A percentile compares a stretch with the other conserved stretches of the same genome.
Conservation (phyloP, 2,329 filamentous ascomycete genomes). For the Fusarium chaquense region DNA sequence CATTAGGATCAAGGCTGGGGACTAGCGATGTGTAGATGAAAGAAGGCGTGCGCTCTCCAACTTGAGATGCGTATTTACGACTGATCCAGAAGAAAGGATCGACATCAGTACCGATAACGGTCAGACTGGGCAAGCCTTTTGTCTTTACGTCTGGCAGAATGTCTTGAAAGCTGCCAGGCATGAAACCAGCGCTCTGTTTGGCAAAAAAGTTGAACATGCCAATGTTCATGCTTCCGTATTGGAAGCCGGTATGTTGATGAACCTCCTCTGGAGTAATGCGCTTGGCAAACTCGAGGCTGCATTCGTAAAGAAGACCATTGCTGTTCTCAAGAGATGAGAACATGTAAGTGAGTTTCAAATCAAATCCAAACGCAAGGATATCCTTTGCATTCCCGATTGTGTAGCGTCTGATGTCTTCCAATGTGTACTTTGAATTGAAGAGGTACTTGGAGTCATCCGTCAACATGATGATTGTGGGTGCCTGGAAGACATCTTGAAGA, state of each 20-base stretch:
- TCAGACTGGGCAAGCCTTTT: constrained; percentile 8
- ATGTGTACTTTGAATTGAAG: constrained; percentile 13
- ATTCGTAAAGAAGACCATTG: constrained; percentile 2
- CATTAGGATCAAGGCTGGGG: neutral
- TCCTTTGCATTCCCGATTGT: constrained; percentile 12
- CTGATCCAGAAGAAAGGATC: constrained; percentile 18
- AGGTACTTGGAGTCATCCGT: constrained; percentile 15
- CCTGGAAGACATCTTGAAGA: constrained; percentile 3
- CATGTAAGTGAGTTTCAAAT: constrained; percentile 5
- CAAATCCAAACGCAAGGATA: constrained; percentile 12
- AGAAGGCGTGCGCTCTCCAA: constrained; percentile 1
- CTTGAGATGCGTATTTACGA: constrained; percentile 12
- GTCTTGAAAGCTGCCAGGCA: constrained; percentile 10
- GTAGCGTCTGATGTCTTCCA: constrained; percentile 11
- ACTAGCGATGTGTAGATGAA: constrained; percentile 15
- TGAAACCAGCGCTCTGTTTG: constrained; percentile 10
- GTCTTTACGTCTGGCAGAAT: constrained; percentile 6
- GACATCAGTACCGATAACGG: constrained; percentile 7
- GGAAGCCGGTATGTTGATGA: constrained; percentile 8
- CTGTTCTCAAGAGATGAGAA: constrained; percentile 9
- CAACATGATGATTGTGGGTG: constrained; percentile 14
- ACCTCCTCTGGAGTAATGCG: constrained; percentile 16
- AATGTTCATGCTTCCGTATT: constrained; percentile 12
- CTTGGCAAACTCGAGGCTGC: constrained; percentile 8
- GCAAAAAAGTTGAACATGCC: constrained; percentile 15